Percentiles rank a stretch among this genome's conserved stretches.
These are phyloP conservation scores for Coemansia sp. DNA, from an alignment of 192 early-diverging fungal genomes.

Conservation along the genomic window DNA sequence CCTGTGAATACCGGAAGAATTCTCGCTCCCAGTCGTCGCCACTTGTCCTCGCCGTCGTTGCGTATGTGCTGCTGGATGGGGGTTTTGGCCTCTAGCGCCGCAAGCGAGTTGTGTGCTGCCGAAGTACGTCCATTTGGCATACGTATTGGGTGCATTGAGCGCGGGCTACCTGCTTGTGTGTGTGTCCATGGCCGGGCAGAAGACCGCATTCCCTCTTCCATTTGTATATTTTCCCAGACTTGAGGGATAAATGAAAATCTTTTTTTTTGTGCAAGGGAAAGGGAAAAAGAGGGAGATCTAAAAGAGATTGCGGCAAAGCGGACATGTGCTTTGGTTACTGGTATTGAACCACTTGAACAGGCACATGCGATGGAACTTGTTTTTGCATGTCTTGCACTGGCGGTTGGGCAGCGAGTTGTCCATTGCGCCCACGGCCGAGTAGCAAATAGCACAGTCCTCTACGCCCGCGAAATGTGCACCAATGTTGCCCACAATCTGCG, in stretches of 20 bases:
- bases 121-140: constrained; percentile 1
- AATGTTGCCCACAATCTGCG: constrained; percentile 80
- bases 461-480: constrained; percentile 93
- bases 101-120: constrained; percentile 40
- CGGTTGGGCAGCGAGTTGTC: constrained; percentile 86
- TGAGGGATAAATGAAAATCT: too few relatives aligned
- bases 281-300: constrained; percentile 1
- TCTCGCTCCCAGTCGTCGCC: constrained; percentile 68
- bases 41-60: constrained; percentile 57
- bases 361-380: constrained; percentile 91
- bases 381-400: constrained; percentile 90
- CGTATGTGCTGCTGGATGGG: constrained; percentile 14
- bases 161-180: constrained; percentile 4
- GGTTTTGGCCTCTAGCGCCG: constrained; percentile 52
- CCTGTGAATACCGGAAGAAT: constrained; percentile 88
- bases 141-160: constrained; percentile 8
- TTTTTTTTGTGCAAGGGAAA: not conserved
- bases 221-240: too few relatives aligned
- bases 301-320: constrained; percentile 62
- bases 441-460: constrained; percentile 97
- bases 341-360: constrained; percentile 85
- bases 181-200: constrained; percentile 2
- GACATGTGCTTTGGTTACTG: constrained; percentile 69
- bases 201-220: constrained; percentile 2
- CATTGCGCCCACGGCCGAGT: constrained; percentile 86